Base-by-base conservation (phyloP, 2,329 filamentous ascomycete species). In the Botryosphaeria agaves region DNA sequence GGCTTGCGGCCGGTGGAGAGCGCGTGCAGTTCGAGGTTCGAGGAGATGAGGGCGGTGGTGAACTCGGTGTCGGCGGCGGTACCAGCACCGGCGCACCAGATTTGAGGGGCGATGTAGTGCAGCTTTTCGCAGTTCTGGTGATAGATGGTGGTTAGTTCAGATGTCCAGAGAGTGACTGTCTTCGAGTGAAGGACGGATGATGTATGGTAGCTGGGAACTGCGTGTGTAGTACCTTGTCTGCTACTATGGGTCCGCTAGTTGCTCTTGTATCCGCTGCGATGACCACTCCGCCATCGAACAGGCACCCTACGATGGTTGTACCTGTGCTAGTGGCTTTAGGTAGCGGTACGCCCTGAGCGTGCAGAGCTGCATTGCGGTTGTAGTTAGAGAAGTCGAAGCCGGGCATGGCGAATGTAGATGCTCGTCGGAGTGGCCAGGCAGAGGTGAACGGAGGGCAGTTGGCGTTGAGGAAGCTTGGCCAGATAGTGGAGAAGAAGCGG, bases 371-470 rank as follows among this genome's bases (percentile, higher is more conserved):
- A 72, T 98, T 98, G 66, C 89, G 83, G 72, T 93, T 93, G 73
- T 95, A 89, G 70, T 98, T 98, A 58, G 84, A 91, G 70, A 98
- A 98, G 65, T 95, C 85, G 70, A 94, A 93, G 63, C 85, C 85
- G 48, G 81, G 76, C 89, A 98, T 98, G 21, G n/a, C n/a, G n/a
- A n/a, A n/a, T n/a, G n/a, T n/a, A n/a, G n/a, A n/a, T n/a, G n/a
- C n/a, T n/a, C n/a, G n/a, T n/a, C n/a, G n/a, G n/a, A n/a, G n/a
- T n/a, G n/a, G n/a, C n/a, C n/a, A n/a, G n/a, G n/a, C n/a, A n/a
- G n/a, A n/a, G n/a, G n/a, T n/a, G n/a, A n/a, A n/a, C n/a, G n/a
- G n/a, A n/a, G n/a, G n/a, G n/a, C n/a, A n/a, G n/a, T n/a, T n/a
- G n/a, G n/a, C n/a, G n/a, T n/a, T n/a, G n/a, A n/a, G n/a, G n/a